A percentile compares a stretch with the other conserved stretches of the same genome.
These are phyloP conservation scores for Pezicula radicicola DNA, from an alignment of 2,329 filamentous ascomycete species.

Conservation along the genomic window DNA sequence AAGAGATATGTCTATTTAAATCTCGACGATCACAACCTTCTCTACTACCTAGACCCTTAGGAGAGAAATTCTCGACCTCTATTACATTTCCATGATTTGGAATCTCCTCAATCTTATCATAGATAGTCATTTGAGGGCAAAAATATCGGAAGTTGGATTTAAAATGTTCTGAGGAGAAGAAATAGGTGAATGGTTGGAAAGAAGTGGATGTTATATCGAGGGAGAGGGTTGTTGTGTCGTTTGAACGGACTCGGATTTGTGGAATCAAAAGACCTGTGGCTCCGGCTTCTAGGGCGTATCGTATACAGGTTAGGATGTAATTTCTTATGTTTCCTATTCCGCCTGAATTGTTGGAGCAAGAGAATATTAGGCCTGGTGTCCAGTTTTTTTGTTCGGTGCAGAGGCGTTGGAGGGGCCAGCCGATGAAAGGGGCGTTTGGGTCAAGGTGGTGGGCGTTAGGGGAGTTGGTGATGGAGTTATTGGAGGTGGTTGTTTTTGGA, in stretches of 20 bases:
- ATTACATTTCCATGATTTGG: not conserved
- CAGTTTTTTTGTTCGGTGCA: slow-evolving; percentile 33
- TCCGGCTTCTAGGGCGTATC: slow-evolving; percentile 42
- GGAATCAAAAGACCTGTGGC: slow-evolving; percentile 35
- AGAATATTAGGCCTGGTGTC: slow-evolving; percentile 36
- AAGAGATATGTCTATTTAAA: not conserved
- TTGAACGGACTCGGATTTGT: not conserved
- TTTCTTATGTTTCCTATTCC: slow-evolving; percentile 39
- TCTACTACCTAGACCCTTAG: not conserved
- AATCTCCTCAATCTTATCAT: not conserved
- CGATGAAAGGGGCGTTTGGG: slow-evolving; percentile 27
- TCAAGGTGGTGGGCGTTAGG: not conserved
- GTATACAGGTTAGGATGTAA: slow-evolving; percentile 38
- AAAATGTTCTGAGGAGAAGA: not conserved
- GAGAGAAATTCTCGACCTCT: not conserved
- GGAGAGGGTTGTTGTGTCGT: not conserved
- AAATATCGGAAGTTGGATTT: not conserved
- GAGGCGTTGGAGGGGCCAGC: slow-evolving; percentile 38
- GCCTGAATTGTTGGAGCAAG: slow-evolving; percentile 37
- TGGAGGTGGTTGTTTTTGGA: too few species aligned
- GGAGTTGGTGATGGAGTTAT: too few species aligned
- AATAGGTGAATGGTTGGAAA: not conserved
- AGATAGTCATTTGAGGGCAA: not conserved
- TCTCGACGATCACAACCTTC: not conserved
- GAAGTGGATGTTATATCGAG: not conserved